These are phyloP conservation scores for Kurtzmaniella quercitrusa DNA, from an alignment of 1,139 yeast genomes.

Conservation along the genomic window DNA sequence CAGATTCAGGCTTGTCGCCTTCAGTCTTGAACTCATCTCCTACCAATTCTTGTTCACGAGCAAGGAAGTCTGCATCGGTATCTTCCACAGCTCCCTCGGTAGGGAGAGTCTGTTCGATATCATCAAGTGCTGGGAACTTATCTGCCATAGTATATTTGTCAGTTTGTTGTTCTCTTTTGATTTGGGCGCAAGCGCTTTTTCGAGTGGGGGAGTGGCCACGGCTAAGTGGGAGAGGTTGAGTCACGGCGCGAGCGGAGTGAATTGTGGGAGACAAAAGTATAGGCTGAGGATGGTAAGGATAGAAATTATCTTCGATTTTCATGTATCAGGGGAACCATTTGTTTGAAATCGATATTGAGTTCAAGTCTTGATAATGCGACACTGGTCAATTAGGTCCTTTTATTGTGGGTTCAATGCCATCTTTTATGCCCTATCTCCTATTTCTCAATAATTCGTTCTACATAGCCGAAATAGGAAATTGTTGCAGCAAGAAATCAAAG, in stretches of 20 bases:
- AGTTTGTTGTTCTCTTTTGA: neutral
- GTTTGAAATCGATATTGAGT: no score
- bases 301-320: no score
- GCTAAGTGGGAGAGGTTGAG: conserved; percentile 1
- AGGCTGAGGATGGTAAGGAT: no score
- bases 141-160: conserved; percentile 60
- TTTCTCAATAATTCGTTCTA: neutral
- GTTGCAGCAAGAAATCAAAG: no score
- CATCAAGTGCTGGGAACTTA: conserved; percentile 80
- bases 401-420: no score
- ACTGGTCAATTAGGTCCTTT: no score
- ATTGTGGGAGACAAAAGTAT: neutral
- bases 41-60: conserved; percentile 79
- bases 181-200: neutral
- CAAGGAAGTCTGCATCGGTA: conserved; percentile 58
- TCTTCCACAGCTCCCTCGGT: conserved; percentile 26
- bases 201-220: neutral
- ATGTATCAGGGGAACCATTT: no score
- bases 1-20: conserved; percentile 53
- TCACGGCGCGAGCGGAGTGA: neutral
- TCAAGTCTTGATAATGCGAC: no score
- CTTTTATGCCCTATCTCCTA: neutral
- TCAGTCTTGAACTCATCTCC: conserved; percentile 81
- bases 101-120: conserved; percentile 35
- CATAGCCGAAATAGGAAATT: no score